Percentiles rank a stretch among this genome's conserved stretches.
Evolutionary conservation across 306 rosid species (phyloP).

Genomic region (Cicer judaicum): DNA sequence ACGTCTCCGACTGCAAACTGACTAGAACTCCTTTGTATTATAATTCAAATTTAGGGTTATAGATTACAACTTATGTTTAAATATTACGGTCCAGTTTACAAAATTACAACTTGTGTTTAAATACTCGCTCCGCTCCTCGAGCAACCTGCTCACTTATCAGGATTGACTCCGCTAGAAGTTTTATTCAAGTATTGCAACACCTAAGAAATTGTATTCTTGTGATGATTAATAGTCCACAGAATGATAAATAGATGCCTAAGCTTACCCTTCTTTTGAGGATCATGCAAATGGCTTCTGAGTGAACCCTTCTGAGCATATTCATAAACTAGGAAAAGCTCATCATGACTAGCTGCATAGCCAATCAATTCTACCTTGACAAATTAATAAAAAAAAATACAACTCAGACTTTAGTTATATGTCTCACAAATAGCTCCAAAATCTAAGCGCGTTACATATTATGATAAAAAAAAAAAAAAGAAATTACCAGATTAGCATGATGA

Average conservation of each 20-base stretch:
- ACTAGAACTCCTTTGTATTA: too few relatives aligned
- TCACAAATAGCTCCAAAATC: constrained; percentile 46
- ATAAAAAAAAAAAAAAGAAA: constrained; percentile 20
- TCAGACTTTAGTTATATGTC: constrained; percentile 49
- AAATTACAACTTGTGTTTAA: too few relatives aligned
- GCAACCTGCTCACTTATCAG: too few relatives aligned
- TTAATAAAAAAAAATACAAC: constrained; percentile 46
- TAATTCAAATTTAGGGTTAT: too few relatives aligned
- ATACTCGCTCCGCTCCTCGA: too few relatives aligned
- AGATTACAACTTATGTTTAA: too few relatives aligned
- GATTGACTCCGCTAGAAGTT: too few relatives aligned
- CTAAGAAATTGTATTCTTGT: neutral
- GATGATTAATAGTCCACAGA: constrained; percentile 23
- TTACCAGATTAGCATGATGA: constrained; percentile 97
- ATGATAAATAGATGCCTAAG: constrained; percentile 31
- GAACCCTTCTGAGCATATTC: constrained; percentile 98
- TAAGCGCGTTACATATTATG: constrained; percentile 23
- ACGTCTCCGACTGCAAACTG: too few relatives aligned
- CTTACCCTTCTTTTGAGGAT: constrained; percentile 92
- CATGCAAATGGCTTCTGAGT: constrained; percentile 87
- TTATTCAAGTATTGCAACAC: too few relatives aligned
- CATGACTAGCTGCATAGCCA: constrained; percentile 90
- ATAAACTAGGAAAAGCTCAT: constrained; percentile 84
- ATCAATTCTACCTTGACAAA: constrained; percentile 97
- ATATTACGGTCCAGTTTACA: too few relatives aligned